Percentiles rank a stretch among this genome's conserved stretches.
phyloP scores from a whole-genome alignment of 768 basidiomycete genomes.

The Pulveroboletus sp. region DNA sequence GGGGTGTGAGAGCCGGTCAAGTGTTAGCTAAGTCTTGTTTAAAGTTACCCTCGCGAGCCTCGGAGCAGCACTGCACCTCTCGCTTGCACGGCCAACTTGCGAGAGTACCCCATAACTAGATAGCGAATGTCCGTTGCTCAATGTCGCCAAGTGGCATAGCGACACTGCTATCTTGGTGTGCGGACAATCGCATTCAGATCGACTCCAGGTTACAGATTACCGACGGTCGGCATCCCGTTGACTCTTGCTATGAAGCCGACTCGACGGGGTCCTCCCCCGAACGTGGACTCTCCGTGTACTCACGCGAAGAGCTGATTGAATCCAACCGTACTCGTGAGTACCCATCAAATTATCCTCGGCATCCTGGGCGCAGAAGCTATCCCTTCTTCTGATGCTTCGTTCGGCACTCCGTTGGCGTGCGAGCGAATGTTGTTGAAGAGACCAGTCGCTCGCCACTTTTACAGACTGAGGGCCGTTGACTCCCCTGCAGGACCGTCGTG shows the following conservation, averaged over 20 bases:
- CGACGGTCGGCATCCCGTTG: constrained; percentile 1
- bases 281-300: constrained; percentile 21
- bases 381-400: neutral
- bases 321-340: constrained; percentile 26
- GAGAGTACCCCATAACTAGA: neutral
- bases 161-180: constrained; percentile 46
- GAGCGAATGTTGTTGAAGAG: neutral
- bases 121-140: neutral
- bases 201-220: constrained; percentile 41
- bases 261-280: constrained; percentile 8
- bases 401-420: neutral
- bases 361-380: constrained; percentile 3
- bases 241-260: neutral
- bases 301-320: constrained; percentile 22
- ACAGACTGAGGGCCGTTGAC: constrained; percentile 1
- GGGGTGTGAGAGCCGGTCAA: constrained; percentile 3
- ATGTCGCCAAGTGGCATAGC: constrained; percentile 19
- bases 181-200: constrained; percentile 40
- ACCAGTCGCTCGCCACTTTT: neutral
- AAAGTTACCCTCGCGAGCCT: constrained; percentile 19
- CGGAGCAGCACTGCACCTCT: constrained; percentile 11
- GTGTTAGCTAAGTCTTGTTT: constrained; percentile 22
- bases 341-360: constrained; percentile 9
- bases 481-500: neutral
- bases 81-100: neutral